A percentile compares a stretch with the other conserved stretches of the same genome.
Evolutionary conservation across 768 basidiomycete species (phyloP).

Genomic region (Leccinum longicurvipes): DNA sequence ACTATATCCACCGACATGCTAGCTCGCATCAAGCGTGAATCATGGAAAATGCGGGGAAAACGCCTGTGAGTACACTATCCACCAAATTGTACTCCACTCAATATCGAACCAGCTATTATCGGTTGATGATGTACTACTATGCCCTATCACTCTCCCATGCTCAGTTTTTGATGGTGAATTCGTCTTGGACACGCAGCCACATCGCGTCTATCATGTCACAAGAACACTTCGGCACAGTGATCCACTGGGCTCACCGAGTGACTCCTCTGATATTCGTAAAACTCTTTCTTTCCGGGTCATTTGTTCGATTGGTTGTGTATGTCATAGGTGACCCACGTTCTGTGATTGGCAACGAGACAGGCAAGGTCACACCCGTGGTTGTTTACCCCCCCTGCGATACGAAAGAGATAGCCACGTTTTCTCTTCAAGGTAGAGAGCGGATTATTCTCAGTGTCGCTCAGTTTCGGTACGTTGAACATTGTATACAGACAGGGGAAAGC

Average conservation of each 20-base stretch:
- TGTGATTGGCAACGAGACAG: background rate
- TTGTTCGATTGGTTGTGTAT: background rate
- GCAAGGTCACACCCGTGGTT: conserved; percentile 31
- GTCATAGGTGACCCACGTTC: conserved; percentile 1
- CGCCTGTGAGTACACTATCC: conserved; percentile 21
- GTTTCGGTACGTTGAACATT: conserved; percentile 60
- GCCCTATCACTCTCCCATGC: conserved; percentile 68
- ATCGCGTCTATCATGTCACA: conserved; percentile 68
- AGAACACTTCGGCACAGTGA: conserved; percentile 41
- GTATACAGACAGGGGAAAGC: background rate
- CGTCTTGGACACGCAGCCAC: conserved; percentile 90
- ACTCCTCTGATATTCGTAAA: conserved; percentile 40
- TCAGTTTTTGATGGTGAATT: conserved; percentile 88
- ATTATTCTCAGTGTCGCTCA: conserved; percentile 88
- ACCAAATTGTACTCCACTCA: background rate
- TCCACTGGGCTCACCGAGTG: conserved; percentile 44
- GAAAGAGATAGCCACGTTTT: conserved; percentile 57
- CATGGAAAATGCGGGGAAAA: conserved; percentile 24
- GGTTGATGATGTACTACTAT: conserved; percentile 83
- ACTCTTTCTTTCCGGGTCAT: conserved; percentile 17
- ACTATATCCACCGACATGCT: conserved; percentile 96
- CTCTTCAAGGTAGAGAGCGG: conserved; percentile 51
- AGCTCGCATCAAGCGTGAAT: conserved; percentile 52
- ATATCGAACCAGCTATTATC: conserved; percentile 67
- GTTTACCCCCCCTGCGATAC: conserved; percentile 96